Conservation (phyloP, 1,284 basidiomycete species). For the Taiwanofungus camphoratus region DNA sequence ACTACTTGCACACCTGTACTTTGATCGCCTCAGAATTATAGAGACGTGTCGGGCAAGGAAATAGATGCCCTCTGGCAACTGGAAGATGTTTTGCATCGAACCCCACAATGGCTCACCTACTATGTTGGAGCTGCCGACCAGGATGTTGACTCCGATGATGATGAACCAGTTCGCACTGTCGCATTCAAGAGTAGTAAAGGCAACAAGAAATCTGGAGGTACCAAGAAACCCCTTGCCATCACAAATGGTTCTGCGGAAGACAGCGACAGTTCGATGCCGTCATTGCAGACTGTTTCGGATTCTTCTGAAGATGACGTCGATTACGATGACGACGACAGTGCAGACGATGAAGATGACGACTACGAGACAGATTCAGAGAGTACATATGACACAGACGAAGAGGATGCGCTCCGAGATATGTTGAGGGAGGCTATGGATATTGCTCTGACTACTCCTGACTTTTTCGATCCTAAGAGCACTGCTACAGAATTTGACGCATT, state of each 20-base stretch:
- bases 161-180: too few species aligned
- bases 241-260: constrained; percentile 34
- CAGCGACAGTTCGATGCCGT: constrained; percentile 55
- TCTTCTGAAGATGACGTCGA: constrained; percentile 36
- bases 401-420: constrained; percentile 55
- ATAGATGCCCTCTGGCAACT: constrained; percentile 63
- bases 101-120: constrained; percentile 56
- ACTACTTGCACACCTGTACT: background rate
- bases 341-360: constrained; percentile 36
- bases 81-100: constrained; percentile 42
- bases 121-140: constrained; percentile 25
- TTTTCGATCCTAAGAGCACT: constrained; percentile 39
- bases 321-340: constrained; percentile 29
- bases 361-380: constrained; percentile 34
- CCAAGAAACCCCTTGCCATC: constrained; percentile 41
- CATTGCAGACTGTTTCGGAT: constrained; percentile 55
- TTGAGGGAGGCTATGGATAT: constrained; percentile 67
- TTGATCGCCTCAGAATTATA: constrained; percentile 65
- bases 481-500: constrained; percentile 37
- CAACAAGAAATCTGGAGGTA: constrained; percentile 30
- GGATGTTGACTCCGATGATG: too few species aligned
- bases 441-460: constrained; percentile 50
- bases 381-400: constrained; percentile 62
- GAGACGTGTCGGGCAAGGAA: constrained; percentile 40
- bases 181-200: constrained; percentile 3